A percentile compares a stretch with the other conserved stretches of the same genome.
These are phyloP conservation scores for Tuber indicum DNA, from an alignment of 495 filamentous ascomycete genomes.

Conservation along the genomic window DNA sequence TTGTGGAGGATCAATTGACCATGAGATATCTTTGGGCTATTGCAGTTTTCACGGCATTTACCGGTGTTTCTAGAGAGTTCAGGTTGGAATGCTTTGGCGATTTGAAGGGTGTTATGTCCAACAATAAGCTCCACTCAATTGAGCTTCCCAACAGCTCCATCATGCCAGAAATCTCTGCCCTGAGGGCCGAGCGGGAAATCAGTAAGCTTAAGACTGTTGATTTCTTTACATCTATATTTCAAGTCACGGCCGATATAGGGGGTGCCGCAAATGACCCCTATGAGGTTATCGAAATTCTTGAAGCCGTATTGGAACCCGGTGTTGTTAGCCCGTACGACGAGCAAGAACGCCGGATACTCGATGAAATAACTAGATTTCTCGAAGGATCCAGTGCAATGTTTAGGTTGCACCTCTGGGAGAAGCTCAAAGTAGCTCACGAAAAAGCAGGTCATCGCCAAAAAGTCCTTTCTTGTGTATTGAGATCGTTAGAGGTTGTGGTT, in stretches of 20 bases:
- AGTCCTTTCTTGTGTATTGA: slow-evolving; percentile 75
- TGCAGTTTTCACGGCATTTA: slow-evolving; percentile 64
- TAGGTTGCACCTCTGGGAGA: slow-evolving; percentile 77
- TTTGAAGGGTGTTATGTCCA: slow-evolving; percentile 50
- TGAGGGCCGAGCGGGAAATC: slow-evolving; percentile 78
- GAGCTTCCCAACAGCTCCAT: slow-evolving; percentile 73
- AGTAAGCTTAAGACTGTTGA: slow-evolving; percentile 90
- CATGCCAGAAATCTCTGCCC: slow-evolving; percentile 80
- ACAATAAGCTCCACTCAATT: slow-evolving; percentile 48
- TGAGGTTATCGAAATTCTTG: slow-evolving; percentile 79
- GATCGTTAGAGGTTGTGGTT: slow-evolving; percentile 74
- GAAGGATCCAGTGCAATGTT: slow-evolving; percentile 71
- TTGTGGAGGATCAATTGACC: slow-evolving; percentile 48
- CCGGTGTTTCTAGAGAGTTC: slow-evolving; percentile 66
- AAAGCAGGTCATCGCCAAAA: slow-evolving; percentile 76
- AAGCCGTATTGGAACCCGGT: slow-evolving; percentile 77
- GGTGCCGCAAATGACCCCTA: slow-evolving; percentile 59
- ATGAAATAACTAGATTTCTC: slow-evolving; percentile 77
- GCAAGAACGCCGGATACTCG: slow-evolving; percentile 44
- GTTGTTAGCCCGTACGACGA: slow-evolving; percentile 48
- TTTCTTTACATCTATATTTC: slow-evolving; percentile 84
- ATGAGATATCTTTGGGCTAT: slow-evolving; percentile 77
- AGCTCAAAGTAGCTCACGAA: slow-evolving; percentile 78
- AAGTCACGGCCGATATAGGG: slow-evolving; percentile 45
- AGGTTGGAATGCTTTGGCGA: slow-evolving; percentile 74